phyloP scores from a whole-genome alignment of 352 stramenopile genomes.

The Blastocystis sp. region DNA sequence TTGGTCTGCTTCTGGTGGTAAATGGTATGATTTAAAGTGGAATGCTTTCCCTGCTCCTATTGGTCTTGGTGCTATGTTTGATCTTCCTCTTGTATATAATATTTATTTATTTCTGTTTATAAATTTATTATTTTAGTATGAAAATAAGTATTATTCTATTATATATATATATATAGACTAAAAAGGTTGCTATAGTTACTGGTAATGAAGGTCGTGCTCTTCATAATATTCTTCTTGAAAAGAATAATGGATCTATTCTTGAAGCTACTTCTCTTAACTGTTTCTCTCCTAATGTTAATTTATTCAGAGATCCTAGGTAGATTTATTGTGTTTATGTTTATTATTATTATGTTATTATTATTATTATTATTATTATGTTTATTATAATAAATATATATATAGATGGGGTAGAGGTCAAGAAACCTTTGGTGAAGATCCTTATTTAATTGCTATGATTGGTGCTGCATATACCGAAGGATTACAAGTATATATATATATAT shows the following conservation, averaged over 20 bases:
- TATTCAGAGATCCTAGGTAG: slow-evolving; percentile 3
- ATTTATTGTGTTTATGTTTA: neutral
- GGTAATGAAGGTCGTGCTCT: slow-evolving; percentile 4
- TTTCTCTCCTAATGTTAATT: slow-evolving; percentile 10
- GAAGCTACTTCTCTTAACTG: neutral
- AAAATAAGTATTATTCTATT: too few relatives aligned
- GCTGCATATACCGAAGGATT: slow-evolving; percentile 1
- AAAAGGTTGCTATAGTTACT: neutral
- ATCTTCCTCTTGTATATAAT: neutral
- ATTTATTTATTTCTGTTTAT: too few relatives aligned
- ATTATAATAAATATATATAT: neutral
- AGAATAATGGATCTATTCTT: neutral
- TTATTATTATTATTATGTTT: too few relatives aligned
- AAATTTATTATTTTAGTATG: too few relatives aligned
- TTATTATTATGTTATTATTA: too few relatives aligned
- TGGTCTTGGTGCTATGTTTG: slow-evolving; percentile 1
- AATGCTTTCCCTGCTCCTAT: neutral
- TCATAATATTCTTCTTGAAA: slow-evolving; percentile 7
- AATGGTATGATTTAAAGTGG: slow-evolving; percentile 3
- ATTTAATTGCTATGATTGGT: neutral
- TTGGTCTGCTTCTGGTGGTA: neutral
- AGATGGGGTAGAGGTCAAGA: neutral
- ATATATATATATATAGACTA: neutral
- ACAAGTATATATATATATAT: neutral
- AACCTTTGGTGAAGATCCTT: neutral